Base-by-base conservation (phyloP, 768 basidiomycete species). In the Hericium erinaceus region DNA sequence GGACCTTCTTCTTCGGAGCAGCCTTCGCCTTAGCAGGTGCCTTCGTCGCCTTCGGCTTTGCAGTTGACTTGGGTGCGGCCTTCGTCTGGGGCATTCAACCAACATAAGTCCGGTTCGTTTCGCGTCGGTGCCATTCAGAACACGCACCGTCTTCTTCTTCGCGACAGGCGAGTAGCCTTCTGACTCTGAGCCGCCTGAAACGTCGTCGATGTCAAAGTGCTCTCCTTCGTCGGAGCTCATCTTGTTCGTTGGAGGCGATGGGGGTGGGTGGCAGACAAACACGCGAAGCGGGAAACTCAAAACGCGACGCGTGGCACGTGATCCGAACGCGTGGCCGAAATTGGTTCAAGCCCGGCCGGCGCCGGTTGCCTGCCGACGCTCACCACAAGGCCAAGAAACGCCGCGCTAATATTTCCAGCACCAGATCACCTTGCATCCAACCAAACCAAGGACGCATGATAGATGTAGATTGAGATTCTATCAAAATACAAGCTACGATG, bases 151-250 rank as follows among this genome's bases (percentile, higher is more conserved):
- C 8, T 82, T 82, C 77, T 83, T 85, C 60, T 75, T 72, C 16
- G 77, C 74, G 4, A 64, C 67, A 4, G 86, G 85, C 24, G 75
- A 77, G 67, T 82, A 89, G 64, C 76, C 82, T 0, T 90, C 89
- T 15, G 84, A 87, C 54, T 86, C 89, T 6, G 72, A 75, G 26
- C 78, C 80, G 3, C 73, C 81, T 52, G 83, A 84, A 24, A 80
- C 62, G 62, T 78, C 69, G 60, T 82, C 78, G 52, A 87, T 63
- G 61, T 83, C 80, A 53, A 84, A 89, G 62, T 77, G 80, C 70
- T 91, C 89, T 53, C 70, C 79, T 66, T 85, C 87, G 11, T 86
- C 86, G 56, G 85, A 86, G 70, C 83, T 87, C 89, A 90, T 89
- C 56, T 24, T 51, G 28, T 9, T 26, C 13, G 55, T 50, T 49